These are phyloP conservation scores for Aaosphaeria arxii DNA, from an alignment of 2,329 filamentous ascomycete genomes.

Conservation along the genomic window DNA sequence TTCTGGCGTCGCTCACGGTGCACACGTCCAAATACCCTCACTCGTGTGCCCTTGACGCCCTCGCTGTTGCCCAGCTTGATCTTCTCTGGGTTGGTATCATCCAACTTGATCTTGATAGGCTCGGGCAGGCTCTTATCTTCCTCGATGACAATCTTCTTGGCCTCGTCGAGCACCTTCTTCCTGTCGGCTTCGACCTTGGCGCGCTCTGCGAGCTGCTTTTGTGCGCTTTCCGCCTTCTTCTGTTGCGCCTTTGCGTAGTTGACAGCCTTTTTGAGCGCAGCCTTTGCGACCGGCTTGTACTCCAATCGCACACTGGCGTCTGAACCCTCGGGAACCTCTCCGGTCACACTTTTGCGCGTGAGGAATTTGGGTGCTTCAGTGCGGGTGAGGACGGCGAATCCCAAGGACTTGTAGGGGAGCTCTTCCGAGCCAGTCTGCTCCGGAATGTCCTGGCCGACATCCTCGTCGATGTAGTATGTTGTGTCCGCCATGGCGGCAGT, in stretches of 20 bases:
- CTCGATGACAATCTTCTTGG: slow-evolving; percentile 70
- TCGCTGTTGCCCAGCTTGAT: slow-evolving; percentile 53
- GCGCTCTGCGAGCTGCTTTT: slow-evolving; percentile 68
- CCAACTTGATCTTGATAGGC: slow-evolving; percentile 72
- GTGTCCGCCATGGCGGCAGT: slow-evolving; percentile 36
- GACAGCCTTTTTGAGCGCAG: slow-evolving; percentile 80
- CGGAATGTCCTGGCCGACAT: slow-evolving; percentile 68
- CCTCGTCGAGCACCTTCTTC: slow-evolving; percentile 71
- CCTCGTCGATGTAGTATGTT: slow-evolving; percentile 75
- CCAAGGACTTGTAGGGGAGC: slow-evolving; percentile 77
- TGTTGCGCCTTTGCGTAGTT: slow-evolving; percentile 71
- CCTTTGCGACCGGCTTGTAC: slow-evolving; percentile 82
- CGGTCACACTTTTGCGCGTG: slow-evolving; percentile 55
- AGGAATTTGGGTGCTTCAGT: slow-evolving; percentile 63
- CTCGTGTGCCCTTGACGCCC: slow-evolving; percentile 64
- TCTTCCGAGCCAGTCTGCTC: slow-evolving; percentile 65
- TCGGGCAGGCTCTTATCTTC: slow-evolving; percentile 72
- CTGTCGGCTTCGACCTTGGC: slow-evolving; percentile 71
- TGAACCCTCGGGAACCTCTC: slow-evolving; percentile 39
- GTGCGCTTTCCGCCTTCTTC: slow-evolving; percentile 80
- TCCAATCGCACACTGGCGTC: slow-evolving; percentile 63
- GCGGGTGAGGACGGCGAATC: slow-evolving; percentile 73
- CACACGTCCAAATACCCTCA: slow-evolving; percentile 78
- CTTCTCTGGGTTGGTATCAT: slow-evolving; percentile 60
- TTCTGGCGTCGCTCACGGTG: slow-evolving; percentile 80